These are phyloP conservation scores for Gelatoporia subvermispora DNA, from an alignment of 768 basidiomycete species.

Conservation along the genomic window DNA sequence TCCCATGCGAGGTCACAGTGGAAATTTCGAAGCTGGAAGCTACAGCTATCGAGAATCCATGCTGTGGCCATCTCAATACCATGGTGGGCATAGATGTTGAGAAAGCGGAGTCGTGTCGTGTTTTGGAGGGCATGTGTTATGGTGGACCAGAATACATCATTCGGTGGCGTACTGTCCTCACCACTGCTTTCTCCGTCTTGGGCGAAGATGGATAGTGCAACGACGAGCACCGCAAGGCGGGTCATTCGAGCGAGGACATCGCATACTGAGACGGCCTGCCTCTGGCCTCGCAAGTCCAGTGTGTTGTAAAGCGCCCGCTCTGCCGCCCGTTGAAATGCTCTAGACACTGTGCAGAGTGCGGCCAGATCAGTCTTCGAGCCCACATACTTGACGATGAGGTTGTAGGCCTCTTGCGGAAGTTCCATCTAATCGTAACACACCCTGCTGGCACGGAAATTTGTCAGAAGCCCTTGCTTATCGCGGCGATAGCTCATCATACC, in stretches of 20 bases:
- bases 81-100: constrained; percentile 42
- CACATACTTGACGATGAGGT: constrained; percentile 50
- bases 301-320: constrained; percentile 60
- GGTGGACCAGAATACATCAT: constrained; percentile 43
- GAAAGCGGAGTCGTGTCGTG: constrained; percentile 43
- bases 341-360: constrained; percentile 54
- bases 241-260: constrained; percentile 38
- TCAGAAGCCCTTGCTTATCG: too few relatives aligned
- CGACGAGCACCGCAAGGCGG: constrained; percentile 48
- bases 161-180: constrained; percentile 19
- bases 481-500: too few relatives aligned
- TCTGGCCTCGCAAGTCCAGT: constrained; percentile 39
- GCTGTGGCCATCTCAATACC: constrained; percentile 24
- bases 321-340: constrained; percentile 46
- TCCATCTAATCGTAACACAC: constrained; percentile 39
- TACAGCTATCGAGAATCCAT: constrained; percentile 36
- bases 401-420: constrained; percentile 54
- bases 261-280: constrained; percentile 41
- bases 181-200: constrained; percentile 26
- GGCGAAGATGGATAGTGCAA: constrained; percentile 47
- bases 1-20: constrained; percentile 70
- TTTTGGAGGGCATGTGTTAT: constrained; percentile 46
- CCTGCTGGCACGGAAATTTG: background rate
- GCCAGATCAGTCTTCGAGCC: constrained; percentile 50
- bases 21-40: constrained; percentile 54